Percentiles rank a stretch among this genome's conserved stretches.
phyloP scores from a whole-genome alignment of 176 grass and related monocot species.

The Microstegium vimineum region DNA sequence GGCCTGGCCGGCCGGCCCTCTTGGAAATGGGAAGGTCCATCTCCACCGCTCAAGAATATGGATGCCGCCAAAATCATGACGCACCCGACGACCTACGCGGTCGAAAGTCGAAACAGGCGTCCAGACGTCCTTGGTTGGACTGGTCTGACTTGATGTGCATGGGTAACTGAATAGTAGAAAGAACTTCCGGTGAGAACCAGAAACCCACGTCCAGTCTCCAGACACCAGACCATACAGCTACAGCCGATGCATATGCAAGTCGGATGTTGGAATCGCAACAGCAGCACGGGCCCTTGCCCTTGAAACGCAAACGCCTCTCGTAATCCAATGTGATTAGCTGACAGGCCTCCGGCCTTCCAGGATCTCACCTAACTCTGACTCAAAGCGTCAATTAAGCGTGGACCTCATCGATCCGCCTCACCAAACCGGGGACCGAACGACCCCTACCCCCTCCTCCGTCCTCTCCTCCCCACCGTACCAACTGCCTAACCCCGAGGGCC shows the following conservation, averaged over 20 bases:
- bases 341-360: background rate
- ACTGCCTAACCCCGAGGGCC: no score
- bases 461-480: background rate
- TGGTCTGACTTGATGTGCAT: background rate
- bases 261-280: background rate
- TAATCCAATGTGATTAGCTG: background rate
- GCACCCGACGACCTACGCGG: background rate
- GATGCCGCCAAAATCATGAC: background rate
- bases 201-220: background rate
- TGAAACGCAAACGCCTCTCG: no score
- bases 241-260: background rate
- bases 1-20: background rate
- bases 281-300: background rate
- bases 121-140: background rate
- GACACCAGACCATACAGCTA: no score
- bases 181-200: background rate
- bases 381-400: background rate
- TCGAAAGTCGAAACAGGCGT: background rate
- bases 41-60: background rate
- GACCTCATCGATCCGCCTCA: background rate
- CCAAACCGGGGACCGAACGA: background rate
- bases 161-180: background rate
- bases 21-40: background rate
- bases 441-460: background rate
- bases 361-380: slow-evolving; percentile 8